These are phyloP conservation scores for Rubia tinctorum DNA, from an alignment of 305 asterid species.

Conservation along the genomic window DNA sequence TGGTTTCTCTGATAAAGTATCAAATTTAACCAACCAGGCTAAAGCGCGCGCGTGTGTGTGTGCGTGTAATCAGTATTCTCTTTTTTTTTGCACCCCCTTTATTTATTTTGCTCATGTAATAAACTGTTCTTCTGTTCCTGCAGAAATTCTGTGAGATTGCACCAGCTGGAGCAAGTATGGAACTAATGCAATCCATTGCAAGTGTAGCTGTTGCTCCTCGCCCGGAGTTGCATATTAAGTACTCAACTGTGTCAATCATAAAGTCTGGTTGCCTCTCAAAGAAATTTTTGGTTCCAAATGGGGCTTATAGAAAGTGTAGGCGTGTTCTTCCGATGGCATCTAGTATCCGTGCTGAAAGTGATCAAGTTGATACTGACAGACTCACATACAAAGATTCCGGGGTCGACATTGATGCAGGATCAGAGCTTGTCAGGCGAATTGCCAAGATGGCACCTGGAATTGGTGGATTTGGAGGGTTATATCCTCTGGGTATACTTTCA, in stretches of 20 bases:
- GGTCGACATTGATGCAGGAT: slow-evolving; percentile 94
- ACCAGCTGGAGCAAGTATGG: slow-evolving; percentile 40
- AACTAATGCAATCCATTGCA: slow-evolving; percentile 33
- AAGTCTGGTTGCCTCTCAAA: slow-evolving; percentile 24
- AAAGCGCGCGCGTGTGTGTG: not conserved
- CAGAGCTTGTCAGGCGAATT: slow-evolving; percentile 87
- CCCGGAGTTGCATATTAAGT: slow-evolving; percentile 15
- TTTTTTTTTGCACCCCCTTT: not conserved
- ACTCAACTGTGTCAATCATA: slow-evolving; percentile 19
- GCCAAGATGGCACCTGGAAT: slow-evolving; percentile 98
- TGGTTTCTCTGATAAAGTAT: not conserved
- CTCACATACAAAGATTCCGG: slow-evolving; percentile 95
- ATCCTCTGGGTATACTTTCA: slow-evolving; percentile 66
- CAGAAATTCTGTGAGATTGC: slow-evolving; percentile 15
- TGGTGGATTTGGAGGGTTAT: slow-evolving; percentile 96
- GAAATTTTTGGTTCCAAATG: slow-evolving; percentile 19
- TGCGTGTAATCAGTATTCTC: not conserved
- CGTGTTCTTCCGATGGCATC: slow-evolving; percentile 30
- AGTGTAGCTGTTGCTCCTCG: slow-evolving; percentile 13
- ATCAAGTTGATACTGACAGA: slow-evolving; percentile 31
- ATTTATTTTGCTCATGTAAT: not conserved
- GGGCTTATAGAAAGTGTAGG: slow-evolving; percentile 19
- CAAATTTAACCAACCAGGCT: not conserved
- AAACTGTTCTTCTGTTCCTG: not conserved
- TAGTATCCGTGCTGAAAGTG: slow-evolving; percentile 25